A percentile compares a stretch with the other conserved stretches of the same genome.
phyloP scores from a whole-genome alignment of 306 rosid genomes.

The Acacia melanoxylon region DNA sequence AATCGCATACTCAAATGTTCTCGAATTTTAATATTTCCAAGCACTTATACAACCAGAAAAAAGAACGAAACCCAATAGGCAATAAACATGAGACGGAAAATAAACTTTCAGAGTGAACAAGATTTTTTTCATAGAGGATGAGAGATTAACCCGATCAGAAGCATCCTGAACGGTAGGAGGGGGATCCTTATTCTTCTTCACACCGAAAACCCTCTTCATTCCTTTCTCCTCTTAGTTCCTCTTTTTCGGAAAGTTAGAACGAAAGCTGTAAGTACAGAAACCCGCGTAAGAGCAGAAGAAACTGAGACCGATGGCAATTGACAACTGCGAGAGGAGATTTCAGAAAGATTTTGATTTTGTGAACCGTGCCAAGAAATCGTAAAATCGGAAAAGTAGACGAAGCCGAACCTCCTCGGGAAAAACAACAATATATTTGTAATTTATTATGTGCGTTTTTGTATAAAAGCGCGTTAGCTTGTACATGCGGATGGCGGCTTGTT shows the following conservation, averaged over 20 bases:
- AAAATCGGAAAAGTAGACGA: neutral
- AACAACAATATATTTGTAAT: neutral
- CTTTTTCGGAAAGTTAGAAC: neutral
- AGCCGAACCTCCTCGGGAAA: neutral
- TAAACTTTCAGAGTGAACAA: neutral
- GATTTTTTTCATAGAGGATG: neutral
- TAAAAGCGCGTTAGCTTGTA: neutral
- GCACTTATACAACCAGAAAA: neutral
- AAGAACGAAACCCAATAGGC: neutral
- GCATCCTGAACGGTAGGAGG: constrained; percentile 90
- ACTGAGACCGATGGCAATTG: neutral
- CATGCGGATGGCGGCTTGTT: too few relatives aligned
- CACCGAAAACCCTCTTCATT: constrained; percentile 91
- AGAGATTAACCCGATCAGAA: constrained; percentile 60
- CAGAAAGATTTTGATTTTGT: neutral
- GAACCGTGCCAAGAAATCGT: neutral
- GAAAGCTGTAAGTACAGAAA: neutral
- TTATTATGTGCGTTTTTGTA: neutral
- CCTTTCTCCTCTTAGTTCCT: constrained; percentile 14
- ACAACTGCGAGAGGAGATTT: neutral
- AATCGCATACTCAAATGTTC: neutral
- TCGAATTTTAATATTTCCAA: neutral
- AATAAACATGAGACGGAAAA: neutral
- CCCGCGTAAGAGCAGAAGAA: neutral
- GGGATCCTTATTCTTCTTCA: constrained; percentile 83